Percentiles rank a stretch among this genome's conserved stretches.
phyloP scores from a whole-genome alignment of 192 early-diverging fungal genomes.

The Pilaira anomala region DNA sequence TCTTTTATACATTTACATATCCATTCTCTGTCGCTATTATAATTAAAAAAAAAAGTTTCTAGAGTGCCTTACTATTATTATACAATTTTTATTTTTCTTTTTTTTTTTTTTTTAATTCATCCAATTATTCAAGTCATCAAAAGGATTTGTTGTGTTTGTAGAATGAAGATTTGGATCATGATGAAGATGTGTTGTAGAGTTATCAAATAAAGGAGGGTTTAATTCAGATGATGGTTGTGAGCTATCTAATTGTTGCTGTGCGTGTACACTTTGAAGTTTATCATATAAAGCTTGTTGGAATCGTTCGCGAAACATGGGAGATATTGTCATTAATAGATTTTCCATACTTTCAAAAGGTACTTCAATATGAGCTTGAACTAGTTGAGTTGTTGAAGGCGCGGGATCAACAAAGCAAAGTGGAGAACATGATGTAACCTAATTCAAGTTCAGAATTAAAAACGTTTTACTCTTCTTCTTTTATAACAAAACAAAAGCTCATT shows the following conservation, averaged over 20 bases:
- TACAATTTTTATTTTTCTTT: no score
- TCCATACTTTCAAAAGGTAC: conserved; percentile 45
- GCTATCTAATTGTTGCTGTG: not conserved
- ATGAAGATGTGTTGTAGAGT: not conserved
- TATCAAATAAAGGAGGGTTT: not conserved
- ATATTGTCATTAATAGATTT: conserved; percentile 33
- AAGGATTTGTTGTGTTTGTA: not conserved
- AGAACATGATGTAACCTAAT: conserved; percentile 9
- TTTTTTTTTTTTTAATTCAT: no score
- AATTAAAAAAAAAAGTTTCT: not conserved
- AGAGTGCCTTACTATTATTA: no score
- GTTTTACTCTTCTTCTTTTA: no score
- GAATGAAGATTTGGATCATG: not conserved
- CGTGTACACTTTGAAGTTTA: conserved; percentile 30
- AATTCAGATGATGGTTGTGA: not conserved
- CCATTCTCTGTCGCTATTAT: not conserved
- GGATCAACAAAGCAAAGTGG: conserved; percentile 6
- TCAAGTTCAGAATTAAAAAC: not conserved
- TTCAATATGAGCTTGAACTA: conserved; percentile 15
- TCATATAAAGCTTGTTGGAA: conserved; percentile 35
- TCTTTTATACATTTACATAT: no score
- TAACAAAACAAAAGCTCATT: not conserved
- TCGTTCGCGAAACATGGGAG: conserved; percentile 35
- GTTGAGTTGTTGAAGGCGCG: conserved; percentile 2
- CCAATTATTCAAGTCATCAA: conserved; percentile 13